Base-by-base conservation (phyloP, 2,329 filamentous ascomycete genomes). In the Neonectria neomacrospora region DNA sequence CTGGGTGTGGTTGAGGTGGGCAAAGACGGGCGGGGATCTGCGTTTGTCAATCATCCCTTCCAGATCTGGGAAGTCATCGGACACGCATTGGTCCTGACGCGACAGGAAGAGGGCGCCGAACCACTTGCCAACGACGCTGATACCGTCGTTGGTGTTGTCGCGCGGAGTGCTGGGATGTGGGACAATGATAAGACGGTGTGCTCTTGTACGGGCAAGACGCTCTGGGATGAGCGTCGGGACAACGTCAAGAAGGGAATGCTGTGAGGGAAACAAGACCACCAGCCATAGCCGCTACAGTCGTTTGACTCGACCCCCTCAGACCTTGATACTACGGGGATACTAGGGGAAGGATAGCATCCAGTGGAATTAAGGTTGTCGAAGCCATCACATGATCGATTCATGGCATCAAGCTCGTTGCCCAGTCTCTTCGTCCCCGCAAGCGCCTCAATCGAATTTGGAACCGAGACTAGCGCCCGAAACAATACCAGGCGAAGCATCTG, bases 101-200 rank as follows among this genome's bases (percentile, higher is more conserved):
- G 77, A 65, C 83, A 89, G 78, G 81, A 87, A 62, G 86, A 89
- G 69, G 67, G 63, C 30, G 50, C 58, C 12, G 83, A 82, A 59
- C 84, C 86, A 74, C 80, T 90, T 71, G 84, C 85, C 72, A 94
- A 97, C 70, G 92, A 97, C 75, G 85, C 89, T 58, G 88, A 96
- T 77, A 97, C 94, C 20, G 83, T 97, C 54, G 92, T 97, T 2
- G 96, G 96, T 9, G 94, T 99, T 54, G 93, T 99, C 80, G 96
- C 96, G 52, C 86, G 96, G 75, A 97, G 94, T 78, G 95, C 96
- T 16, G 96, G 96, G n/a, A 91, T 97, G 65, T 99, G 96, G 96
- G 95, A 97, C 78, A 97, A 99, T 73, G 93, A 97, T 77, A 99
- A 98, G 86, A 97, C 92, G 48, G 95, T 99, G 6, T 99, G 96